Evolutionary conservation across 495 filamentous ascomycete genomes (phyloP).

Genomic region (Tuber borchii): DNA sequence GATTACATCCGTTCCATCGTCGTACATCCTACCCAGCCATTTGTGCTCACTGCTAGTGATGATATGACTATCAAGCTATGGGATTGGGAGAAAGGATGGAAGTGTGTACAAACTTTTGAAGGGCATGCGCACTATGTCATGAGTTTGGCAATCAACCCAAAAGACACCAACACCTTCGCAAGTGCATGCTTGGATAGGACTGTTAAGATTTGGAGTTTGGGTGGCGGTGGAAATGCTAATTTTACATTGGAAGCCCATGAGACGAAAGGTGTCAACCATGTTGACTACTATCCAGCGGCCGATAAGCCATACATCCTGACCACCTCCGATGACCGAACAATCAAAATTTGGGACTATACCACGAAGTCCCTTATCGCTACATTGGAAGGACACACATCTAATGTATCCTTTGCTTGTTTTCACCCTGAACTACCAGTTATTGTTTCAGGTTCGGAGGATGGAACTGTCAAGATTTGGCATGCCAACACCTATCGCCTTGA

Average conservation of each 20-base stretch:
- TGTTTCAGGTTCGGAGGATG: constrained; percentile 97
- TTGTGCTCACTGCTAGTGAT: constrained; percentile 93
- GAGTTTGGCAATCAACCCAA: constrained; percentile 99
- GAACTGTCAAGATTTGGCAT: constrained; percentile 97
- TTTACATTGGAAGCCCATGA: constrained; percentile 96
- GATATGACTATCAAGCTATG: constrained; percentile 99
- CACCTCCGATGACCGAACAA: constrained; percentile 87
- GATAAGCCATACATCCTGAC: constrained; percentile 97
- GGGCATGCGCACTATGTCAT: constrained; percentile 98
- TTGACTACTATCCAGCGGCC: constrained; percentile 93
- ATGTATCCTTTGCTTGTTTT: constrained; percentile 98
- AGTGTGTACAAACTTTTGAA: constrained; percentile 95
- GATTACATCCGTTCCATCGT: constrained; percentile 98
- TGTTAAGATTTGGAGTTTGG: constrained; percentile 97
- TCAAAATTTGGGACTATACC: constrained; percentile 98
- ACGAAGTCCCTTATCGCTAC: constrained; percentile 96
- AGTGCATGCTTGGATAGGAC: constrained; percentile 93
- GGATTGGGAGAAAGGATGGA: constrained; percentile 99
- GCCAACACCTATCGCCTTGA: constrained; percentile 93
- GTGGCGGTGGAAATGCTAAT: constrained; percentile 74
- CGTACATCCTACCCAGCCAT: constrained; percentile 94
- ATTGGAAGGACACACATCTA: constrained; percentile 93
- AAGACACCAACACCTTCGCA: constrained; percentile 97
- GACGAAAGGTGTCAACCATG: constrained; percentile 87
- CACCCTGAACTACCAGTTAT: constrained; percentile 96